phyloP scores from a whole-genome alignment of 495 filamentous ascomycete species.

The Aspergillus haitiensis region DNA sequence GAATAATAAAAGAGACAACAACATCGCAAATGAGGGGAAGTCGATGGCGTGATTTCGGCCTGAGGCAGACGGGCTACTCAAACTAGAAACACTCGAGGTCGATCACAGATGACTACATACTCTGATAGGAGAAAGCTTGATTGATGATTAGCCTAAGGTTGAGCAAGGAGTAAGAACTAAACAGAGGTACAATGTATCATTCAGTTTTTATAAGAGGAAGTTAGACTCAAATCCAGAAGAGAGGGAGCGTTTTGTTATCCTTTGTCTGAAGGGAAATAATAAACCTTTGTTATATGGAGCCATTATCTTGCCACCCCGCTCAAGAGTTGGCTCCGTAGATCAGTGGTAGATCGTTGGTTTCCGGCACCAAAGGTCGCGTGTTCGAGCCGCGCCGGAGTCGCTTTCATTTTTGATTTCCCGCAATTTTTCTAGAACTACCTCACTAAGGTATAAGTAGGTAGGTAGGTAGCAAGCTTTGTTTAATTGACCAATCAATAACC shows the following conservation, averaged over 20 bases:
- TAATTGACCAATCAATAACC: too few relatives aligned
- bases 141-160: too few relatives aligned
- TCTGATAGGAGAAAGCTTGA: too few relatives aligned
- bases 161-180: too few relatives aligned
- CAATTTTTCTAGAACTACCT: too few relatives aligned
- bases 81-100: background rate
- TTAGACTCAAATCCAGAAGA: too few relatives aligned
- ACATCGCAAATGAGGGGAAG: conserved; percentile 10
- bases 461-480: too few relatives aligned
- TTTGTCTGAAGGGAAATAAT: too few relatives aligned
- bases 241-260: too few relatives aligned
- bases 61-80: background rate
- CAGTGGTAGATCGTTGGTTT: conserved; percentile 27
- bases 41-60: conserved; percentile 18
- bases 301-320: background rate
- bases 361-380: conserved; percentile 26
- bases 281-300: background rate
- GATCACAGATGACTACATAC: background rate
- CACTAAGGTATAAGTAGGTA: too few relatives aligned
- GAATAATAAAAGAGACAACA: background rate
- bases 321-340: conserved; percentile 10
- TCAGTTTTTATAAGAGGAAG: too few relatives aligned
- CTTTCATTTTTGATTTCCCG: conserved; percentile 8
- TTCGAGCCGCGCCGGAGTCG: conserved; percentile 28
- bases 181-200: too few relatives aligned